Percentiles rank a stretch among this genome's conserved stretches.
These are phyloP conservation scores for Vigna reflexopilosa DNA, from an alignment of 306 rosid species.

Conservation along the genomic window DNA sequence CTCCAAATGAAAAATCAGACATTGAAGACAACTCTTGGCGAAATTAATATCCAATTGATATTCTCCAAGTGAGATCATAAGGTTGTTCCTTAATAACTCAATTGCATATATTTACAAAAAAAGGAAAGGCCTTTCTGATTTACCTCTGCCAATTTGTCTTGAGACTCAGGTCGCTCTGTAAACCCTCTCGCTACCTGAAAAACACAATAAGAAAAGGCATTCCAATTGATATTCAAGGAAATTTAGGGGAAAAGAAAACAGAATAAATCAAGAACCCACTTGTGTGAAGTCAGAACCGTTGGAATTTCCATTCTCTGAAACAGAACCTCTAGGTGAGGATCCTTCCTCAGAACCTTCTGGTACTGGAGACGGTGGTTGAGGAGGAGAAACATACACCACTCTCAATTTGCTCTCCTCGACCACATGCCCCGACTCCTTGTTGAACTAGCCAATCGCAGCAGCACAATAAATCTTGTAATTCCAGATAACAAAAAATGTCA, in stretches of 20 bases:
- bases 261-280: constrained; percentile 60
- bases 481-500: constrained; percentile 6
- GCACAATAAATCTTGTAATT: constrained; percentile 50
- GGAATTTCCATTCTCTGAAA: constrained; percentile 82
- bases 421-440: constrained; percentile 86
- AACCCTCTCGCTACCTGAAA: constrained; percentile 70
- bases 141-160: constrained; percentile 83
- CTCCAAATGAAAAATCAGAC: not conserved
- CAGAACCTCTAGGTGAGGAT: constrained; percentile 87
- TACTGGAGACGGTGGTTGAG: constrained; percentile 97
- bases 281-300: constrained; percentile 57
- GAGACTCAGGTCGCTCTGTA: constrained; percentile 58
- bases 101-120: not conserved
- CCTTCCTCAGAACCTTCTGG: constrained; percentile 98
- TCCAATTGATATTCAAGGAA: constrained; percentile 20
- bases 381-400: constrained; percentile 88
- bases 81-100: constrained; percentile 11
- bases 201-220: constrained; percentile 39
- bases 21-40: constrained; percentile 1
- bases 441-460: constrained; percentile 68
- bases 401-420: constrained; percentile 96
- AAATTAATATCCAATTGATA: not conserved
- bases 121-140: not conserved
- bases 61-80: constrained; percentile 9
- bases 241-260: constrained; percentile 7